phyloP scores from a whole-genome alignment of 2,329 filamentous ascomycete genomes.

The Huntiella abstrusa region DNA sequence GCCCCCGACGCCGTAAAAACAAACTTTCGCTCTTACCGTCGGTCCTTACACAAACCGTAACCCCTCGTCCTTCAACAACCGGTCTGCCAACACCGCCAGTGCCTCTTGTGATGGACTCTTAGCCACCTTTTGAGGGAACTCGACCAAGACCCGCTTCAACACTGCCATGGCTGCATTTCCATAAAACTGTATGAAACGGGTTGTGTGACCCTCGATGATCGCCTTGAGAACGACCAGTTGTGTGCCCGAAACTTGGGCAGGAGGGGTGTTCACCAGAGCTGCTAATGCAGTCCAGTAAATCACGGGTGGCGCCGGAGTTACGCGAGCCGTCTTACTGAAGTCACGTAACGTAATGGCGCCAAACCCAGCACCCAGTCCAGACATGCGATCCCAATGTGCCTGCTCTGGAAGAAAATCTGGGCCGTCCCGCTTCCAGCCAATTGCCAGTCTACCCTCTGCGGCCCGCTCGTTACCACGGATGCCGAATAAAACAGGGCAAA shows the following conservation, averaged over 20 bases:
- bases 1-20: background rate
- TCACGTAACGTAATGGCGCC: slow-evolving; percentile 68
- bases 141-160: slow-evolving; percentile 50
- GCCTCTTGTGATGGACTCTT: slow-evolving; percentile 31
- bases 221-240: slow-evolving; percentile 52
- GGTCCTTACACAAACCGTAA: slow-evolving; percentile 23
- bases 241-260: slow-evolving; percentile 48
- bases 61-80: slow-evolving; percentile 31
- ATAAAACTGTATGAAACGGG: slow-evolving; percentile 63
- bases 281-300: slow-evolving; percentile 72
- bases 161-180: slow-evolving; percentile 57
- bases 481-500: slow-evolving; percentile 74
- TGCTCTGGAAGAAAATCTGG: slow-evolving; percentile 46
- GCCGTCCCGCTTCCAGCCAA: slow-evolving; percentile 54
- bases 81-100: slow-evolving; percentile 32
- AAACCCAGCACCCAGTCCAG: slow-evolving; percentile 66
- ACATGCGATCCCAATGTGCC: slow-evolving; percentile 65
- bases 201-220: slow-evolving; percentile 54
- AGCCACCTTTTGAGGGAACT: slow-evolving; percentile 42
- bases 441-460: slow-evolving; percentile 40
- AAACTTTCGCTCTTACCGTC: too few relatives aligned
- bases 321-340: slow-evolving; percentile 49
- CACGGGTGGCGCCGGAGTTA: slow-evolving; percentile 57
- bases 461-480: slow-evolving; percentile 59
- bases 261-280: slow-evolving; percentile 56